Base-by-base conservation (phyloP, 257 asterid genomes). In the Mentha longifolia region DNA sequence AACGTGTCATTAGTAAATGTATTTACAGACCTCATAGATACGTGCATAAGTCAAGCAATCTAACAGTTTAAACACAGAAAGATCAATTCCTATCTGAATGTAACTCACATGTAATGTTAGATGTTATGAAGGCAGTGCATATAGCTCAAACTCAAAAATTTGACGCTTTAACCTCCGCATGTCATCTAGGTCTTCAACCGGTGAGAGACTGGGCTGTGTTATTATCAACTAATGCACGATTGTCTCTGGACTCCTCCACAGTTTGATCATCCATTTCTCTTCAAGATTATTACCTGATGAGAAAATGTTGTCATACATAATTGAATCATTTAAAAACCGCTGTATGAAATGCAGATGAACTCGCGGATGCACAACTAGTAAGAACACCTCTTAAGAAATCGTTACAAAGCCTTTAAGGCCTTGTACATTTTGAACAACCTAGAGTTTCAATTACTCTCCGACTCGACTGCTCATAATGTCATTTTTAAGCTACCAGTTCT, bases 151-250 rank as follows among this genome's bases (percentile, higher is more conserved):
- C 20, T 2, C 61, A 9, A 41, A 52, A 19, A 51, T 33, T 9
- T 19, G 67, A 75, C 68, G 45, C 65, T 46, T 74, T 70, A 94
- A 94, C 99, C 84, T 94, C 57, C 91, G 77, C 97, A 94, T 67
- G 60, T 75, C 92, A 19, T 89, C 93, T 43, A 94, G 91, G 78
- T 88, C 96, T 73, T 89, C 99, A 59, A 59, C 86, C 88, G 4
- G 95, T 86, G 64, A 94, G 96, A 68, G 81, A 83, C 82, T 94
- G 99, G 51, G 99, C 95, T 46, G 92, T 86, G 76, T 94, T 94
- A 82, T 89, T 92, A 83, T 94, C 99, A 67, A 91, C 85, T 76
- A 94, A 39, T 20, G 86, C 82, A 33, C 98, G 92, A 73, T 94
- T 94, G 78, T 94, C 99, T 75, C 91, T 87, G 75, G 84, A 70